These are phyloP conservation scores for Ceratobasidium sp. DNA, from an alignment of 1,284 basidiomycete species.

Conservation along the genomic window DNA sequence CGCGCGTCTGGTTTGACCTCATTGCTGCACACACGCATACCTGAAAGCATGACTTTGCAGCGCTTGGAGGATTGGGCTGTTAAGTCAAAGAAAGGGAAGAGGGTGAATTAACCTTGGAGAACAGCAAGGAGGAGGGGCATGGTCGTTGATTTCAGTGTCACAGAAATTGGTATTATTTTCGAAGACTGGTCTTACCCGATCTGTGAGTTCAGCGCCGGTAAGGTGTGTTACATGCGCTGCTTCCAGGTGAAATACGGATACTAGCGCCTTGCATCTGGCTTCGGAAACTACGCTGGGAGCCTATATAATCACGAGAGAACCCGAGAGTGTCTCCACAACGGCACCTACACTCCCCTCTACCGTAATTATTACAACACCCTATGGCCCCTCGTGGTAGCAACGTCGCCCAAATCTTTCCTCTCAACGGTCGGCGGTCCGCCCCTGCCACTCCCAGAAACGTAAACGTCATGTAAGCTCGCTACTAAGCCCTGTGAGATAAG, in stretches of 20 bases:
- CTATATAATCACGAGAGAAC: not conserved
- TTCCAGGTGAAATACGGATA: not conserved
- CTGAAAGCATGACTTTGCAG: too few species aligned
- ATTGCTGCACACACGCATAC: too few species aligned
- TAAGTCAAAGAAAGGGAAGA: too few species aligned
- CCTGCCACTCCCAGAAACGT: not conserved
- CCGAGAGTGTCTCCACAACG: not conserved
- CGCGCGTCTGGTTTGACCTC: too few species aligned
- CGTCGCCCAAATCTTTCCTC: not conserved
- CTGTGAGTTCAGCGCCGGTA: not conserved
- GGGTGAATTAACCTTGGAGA: too few species aligned
- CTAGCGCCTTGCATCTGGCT: not conserved
- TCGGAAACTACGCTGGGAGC: not conserved
- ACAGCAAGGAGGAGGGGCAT: too few species aligned
- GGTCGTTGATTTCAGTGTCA: too few species aligned
- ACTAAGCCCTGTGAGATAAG: too few species aligned
- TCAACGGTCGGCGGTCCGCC: not conserved
- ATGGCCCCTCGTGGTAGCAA: not conserved
- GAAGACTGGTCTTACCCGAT: not conserved
- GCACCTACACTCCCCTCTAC: not conserved
- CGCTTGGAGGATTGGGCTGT: too few species aligned
- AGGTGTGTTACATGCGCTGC: not conserved
- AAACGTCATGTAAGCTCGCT: not conserved
- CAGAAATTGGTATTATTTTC: not conserved
- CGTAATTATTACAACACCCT: not conserved